Evolutionary conservation across 179 eudicot species (phyloP).

Genomic region (Beta lomatogona): DNA sequence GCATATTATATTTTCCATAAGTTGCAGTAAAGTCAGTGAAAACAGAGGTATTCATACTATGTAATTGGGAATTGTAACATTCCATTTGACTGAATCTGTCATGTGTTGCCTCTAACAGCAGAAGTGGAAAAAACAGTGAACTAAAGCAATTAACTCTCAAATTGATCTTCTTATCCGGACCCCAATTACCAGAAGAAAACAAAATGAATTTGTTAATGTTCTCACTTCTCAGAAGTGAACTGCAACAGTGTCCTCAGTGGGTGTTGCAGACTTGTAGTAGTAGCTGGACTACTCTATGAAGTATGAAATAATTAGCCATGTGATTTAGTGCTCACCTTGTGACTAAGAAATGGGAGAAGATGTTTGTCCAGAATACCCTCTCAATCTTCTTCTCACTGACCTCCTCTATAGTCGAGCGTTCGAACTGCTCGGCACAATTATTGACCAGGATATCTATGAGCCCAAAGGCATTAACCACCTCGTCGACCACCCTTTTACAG

Average conservation of each 20-base stretch:
- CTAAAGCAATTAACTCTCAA: neutral
- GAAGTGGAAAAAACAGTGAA: neutral
- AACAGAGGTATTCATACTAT: neutral
- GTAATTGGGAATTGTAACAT: neutral
- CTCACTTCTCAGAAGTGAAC: too few species aligned
- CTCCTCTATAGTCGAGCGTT: conserved; percentile 58
- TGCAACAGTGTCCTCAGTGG: neutral
- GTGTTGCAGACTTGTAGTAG: too few species aligned
- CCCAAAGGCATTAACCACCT: conserved; percentile 67
- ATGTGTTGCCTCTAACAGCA: too few species aligned
- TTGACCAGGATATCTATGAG: conserved; percentile 70
- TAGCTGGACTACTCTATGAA: too few species aligned
- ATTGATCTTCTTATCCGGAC: neutral
- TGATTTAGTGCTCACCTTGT: conserved; percentile 42
- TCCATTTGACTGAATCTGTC: neutral
- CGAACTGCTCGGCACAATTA: conserved; percentile 72
- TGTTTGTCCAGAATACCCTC: conserved; percentile 81
- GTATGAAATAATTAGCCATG: too few species aligned
- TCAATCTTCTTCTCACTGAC: conserved; percentile 67
- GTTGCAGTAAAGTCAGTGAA: neutral
- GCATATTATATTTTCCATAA: neutral
- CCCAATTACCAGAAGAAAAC: neutral
- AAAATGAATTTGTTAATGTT: too few species aligned
- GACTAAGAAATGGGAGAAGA: conserved; percentile 70
- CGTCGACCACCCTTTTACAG: conserved; percentile 68